Conservation (phyloP, 2,329 filamentous ascomycete species). For the Davidsoniella virescens region DNA sequence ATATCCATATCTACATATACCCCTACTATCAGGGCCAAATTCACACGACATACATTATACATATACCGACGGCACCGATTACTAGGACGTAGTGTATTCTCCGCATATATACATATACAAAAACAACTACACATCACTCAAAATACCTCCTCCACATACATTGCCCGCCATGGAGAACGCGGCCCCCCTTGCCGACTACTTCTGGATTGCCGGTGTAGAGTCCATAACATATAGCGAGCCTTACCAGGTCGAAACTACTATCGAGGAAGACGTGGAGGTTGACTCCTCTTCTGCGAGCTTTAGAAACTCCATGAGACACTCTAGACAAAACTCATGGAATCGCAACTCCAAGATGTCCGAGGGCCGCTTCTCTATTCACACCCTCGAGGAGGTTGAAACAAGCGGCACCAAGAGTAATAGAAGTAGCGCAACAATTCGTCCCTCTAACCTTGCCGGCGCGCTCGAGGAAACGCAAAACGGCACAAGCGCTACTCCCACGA, state of each 20-base stretch:
- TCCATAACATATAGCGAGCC: constrained; percentile 46
- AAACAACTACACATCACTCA: not conserved
- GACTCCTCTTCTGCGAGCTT: constrained; percentile 18
- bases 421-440: constrained; percentile 48
- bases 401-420: constrained; percentile 42
- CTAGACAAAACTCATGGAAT: constrained; percentile 43
- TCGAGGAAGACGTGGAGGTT: constrained; percentile 44
- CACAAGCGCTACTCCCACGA: constrained; percentile 12
- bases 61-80: too few relatives aligned
- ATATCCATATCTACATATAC: too few relatives aligned
- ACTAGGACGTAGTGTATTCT: too few relatives aligned
- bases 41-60: too few relatives aligned
- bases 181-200: constrained; percentile 55
- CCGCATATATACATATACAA: too few relatives aligned
- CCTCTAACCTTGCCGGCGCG: constrained; percentile 20
- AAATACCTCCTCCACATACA: not conserved
- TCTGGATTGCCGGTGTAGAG: constrained; percentile 60
- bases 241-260: constrained; percentile 35
- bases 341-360: constrained; percentile 39
- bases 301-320: constrained; percentile 35
- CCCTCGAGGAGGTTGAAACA: constrained; percentile 41
- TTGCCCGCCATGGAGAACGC: constrained; percentile 38
- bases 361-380: constrained; percentile 35
- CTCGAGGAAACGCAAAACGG: not conserved
- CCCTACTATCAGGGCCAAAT: too few relatives aligned